Base-by-base conservation (phyloP, 805 yeast species). In the Monosporozyma solicola region DNA sequence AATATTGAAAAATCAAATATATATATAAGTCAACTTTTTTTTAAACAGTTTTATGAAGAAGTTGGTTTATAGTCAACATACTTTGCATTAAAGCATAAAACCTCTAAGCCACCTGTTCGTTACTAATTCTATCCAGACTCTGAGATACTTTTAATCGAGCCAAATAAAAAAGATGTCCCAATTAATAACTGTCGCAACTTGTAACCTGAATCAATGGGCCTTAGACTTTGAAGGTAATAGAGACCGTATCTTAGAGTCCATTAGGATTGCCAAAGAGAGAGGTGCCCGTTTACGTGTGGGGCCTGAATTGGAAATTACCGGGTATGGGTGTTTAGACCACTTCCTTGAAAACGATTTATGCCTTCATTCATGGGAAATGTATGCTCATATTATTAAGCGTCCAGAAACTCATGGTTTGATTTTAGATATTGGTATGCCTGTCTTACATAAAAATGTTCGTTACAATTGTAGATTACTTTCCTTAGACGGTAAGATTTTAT, bases 161-260 rank as follows among this genome's bases (percentile, higher is more conserved):
- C 6, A 10, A 20, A 20, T 20, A 20, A 20, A 20, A 29, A 11
- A 22, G 13, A 91, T 91, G 97, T 91, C 95, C 0, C 94, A 88
- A 52, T 77, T 85, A 53, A 83, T 91, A 48, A 92, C 97, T 0
- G 74, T 92, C 39, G 91, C 98, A 1, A 91, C 98, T 1, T 92
- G 98, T 71, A 89, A 91, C 62, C 76, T 94, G 58, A 94, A 94
- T 72, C 99, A 94, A 78, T 94, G 99, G 99, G 97, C 99, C 0
- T 75, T 94, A 52, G 99, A 94, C 68, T 94, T 89, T 68, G 98
- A 92, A 68, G 99, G 99, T 5, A 94, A 94, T 70, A 77, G 97
- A 51, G 96, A 91, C 64, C 76, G 99, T 53, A 92, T 94, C 57
- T 62, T 94, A 25, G 84, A 85, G 63, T 85, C 95, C 52, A 92